Evolutionary conservation across 306 rosid species (phyloP), one percentile per base, ranked within the genome.

Genomic region (Erythrophleum fordii): DNA sequence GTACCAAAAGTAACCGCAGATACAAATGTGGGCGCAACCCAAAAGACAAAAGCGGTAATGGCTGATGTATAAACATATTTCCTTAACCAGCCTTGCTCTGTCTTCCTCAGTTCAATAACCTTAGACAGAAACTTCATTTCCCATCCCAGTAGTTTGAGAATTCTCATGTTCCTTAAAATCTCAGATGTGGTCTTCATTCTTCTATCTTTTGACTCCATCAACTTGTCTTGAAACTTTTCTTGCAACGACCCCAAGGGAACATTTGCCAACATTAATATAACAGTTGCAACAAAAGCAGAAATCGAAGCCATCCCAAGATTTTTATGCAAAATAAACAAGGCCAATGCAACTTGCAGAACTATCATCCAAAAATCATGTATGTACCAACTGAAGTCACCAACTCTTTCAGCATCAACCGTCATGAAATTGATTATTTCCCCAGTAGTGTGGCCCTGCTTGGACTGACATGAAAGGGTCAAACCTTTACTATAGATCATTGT

Each of bases 141-240:
- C 95, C 95, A 91, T 72, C 87, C 92, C 75, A 89, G 90, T n/a
- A 91, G 83, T 71, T 91, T 88, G 64, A 91, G 90, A 72, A 91
- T 87, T 76, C 83, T 82, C 91, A 91, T 87, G 86, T 84, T 89
- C 80, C 88, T 91, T 22, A 91, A 80, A 59, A 85, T 62, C 91
- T 91, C 92, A 56, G 91, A 85, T 0, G 89, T 91, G 29, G 86
- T 67, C 58, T 87, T 91, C 88, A 89, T 91, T 72, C 92, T 75
- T 28, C 22, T 42, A 75, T 91, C 95, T 64, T 89, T 91, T 14
- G 89, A 87, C 29, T 85, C 84, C 95, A 89, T 89, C 68, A 91
- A 44, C 81, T 87, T 87, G 4, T 23, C 52, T 18, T 89, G 92
- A 80, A 82, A 85, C 52, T 77, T 85, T 62, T 84, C 82, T 70